These are phyloP conservation scores for Pinguiococcus pyrenoidosus DNA, from an alignment of 108 stramenopile genomes.

Conservation along the genomic window DNA sequence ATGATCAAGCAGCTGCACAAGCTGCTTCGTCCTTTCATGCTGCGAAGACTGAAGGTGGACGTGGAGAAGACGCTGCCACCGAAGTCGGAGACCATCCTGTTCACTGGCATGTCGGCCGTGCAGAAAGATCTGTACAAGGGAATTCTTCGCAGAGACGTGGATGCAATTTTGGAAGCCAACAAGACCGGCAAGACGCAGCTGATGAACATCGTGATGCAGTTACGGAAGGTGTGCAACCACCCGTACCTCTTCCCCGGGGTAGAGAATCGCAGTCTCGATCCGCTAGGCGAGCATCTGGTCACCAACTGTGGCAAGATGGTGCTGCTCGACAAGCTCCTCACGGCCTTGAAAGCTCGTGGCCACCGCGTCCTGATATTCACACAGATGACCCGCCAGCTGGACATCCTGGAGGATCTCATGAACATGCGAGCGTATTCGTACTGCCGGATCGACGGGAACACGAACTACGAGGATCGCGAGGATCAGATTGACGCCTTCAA, in stretches of 20 bases:
- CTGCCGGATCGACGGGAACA: slow-evolving; percentile 59
- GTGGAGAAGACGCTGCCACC: slow-evolving; percentile 79
- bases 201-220: slow-evolving; percentile 81
- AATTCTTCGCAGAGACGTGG: slow-evolving; percentile 37
- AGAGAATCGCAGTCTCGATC: slow-evolving; percentile 41
- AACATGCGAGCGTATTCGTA: slow-evolving; percentile 54
- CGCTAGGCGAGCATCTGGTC: slow-evolving; percentile 41
- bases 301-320: slow-evolving; percentile 58
- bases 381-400: slow-evolving; percentile 70
- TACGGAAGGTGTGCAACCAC: slow-evolving; percentile 91
- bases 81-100: slow-evolving; percentile 74
- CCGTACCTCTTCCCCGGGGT: slow-evolving; percentile 87
- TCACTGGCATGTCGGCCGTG: slow-evolving; percentile 49
- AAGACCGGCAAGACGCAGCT: slow-evolving; percentile 60
- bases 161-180: neutral
- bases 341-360: slow-evolving; percentile 59
- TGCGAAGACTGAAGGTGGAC: slow-evolving; percentile 71
- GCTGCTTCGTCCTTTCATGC: slow-evolving; percentile 77
- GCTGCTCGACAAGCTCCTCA: slow-evolving; percentile 78
- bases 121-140: slow-evolving; percentile 63
- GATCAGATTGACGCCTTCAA: slow-evolving; percentile 3
- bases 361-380: slow-evolving; percentile 79
- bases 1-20: slow-evolving; percentile 75
- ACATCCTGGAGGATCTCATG: slow-evolving; percentile 67
- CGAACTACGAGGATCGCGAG: slow-evolving; percentile 20